Evolutionary conservation across 2,329 filamentous ascomycete species (phyloP), one percentile per base, ranked within the genome.

Genomic region (Alternaria triticina): DNA sequence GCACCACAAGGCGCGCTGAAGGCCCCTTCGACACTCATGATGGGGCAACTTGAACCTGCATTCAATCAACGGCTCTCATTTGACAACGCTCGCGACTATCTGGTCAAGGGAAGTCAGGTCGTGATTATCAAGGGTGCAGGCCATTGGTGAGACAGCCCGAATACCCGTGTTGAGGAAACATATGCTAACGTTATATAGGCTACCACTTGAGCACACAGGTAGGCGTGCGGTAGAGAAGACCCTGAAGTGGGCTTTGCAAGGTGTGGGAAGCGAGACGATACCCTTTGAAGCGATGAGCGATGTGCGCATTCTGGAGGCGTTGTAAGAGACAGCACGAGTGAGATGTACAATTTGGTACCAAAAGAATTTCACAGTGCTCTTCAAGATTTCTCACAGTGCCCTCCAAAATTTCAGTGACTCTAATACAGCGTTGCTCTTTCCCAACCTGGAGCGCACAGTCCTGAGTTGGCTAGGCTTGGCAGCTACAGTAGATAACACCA

Each of bases 21-120:
- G 62, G 85, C 84, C 11, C 83, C 82, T 17, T 79, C 84, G 13
- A 88, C 86, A 6, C 72, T 88, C 17, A 65, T 89, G 44, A 86
- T 86, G 78, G 87, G 86, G 3, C 75, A 83, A 67, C 70, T 80
- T 22, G 87, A 89, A 70, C 70, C 79, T 11, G 86, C 86, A 6
- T 81, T 88, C 40, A 82, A 86, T 54, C 76, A 74, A 45, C 74
- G 78, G 12, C 74, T 89, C 27, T 83, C 80, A 25, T 73, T 88
- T 25, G 84, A 86, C 56, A 86, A 86, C 1, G 82, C 88, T 23
- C 79, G 79, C 1, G 84, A 86, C 56, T 87, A 85, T 65, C 79
- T 88, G 17, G 77, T 79, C 15, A 78, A 74, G 60, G 79, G 80
- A 22, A 87, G 85, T 59, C 83, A 87, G 68, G 80, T 87, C 5